Evolutionary conservation across 352 stramenopile species (phyloP).

Genomic region (Pythium scleroteichum): DNA sequence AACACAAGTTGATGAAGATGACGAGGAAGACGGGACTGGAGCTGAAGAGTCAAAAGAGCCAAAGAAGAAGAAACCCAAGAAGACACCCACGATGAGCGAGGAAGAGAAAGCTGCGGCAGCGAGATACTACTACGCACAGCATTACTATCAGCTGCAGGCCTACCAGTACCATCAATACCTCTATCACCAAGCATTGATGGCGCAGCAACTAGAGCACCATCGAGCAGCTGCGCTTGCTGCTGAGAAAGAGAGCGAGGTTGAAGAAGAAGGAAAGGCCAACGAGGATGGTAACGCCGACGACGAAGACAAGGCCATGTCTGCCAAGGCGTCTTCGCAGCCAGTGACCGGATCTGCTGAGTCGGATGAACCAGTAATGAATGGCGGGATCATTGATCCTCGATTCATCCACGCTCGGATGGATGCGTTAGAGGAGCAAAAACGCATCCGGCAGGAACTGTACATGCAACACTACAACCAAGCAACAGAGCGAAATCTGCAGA

Average conservation of each 20-base stretch:
- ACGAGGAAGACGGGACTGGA: not conserved
- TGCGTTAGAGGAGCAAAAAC: constrained; percentile 52
- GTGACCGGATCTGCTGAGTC: not conserved
- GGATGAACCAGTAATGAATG: constrained; percentile 25
- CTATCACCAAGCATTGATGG: constrained; percentile 63
- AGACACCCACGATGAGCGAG: not conserved
- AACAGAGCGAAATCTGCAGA: constrained; percentile 55
- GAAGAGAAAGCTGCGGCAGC: constrained; percentile 21
- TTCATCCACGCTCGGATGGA: constrained; percentile 61
- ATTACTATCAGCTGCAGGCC: constrained; percentile 48
- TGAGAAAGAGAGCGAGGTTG: not conserved
- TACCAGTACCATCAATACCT: constrained; percentile 64
- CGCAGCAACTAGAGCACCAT: constrained; percentile 25
- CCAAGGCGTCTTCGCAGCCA: not conserved
- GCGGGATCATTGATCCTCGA: constrained; percentile 57
- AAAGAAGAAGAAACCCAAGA: constrained; percentile 21
- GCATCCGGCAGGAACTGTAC: constrained; percentile 53
- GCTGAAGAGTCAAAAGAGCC: not conserved
- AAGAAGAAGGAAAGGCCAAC: not conserved
- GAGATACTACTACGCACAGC: constrained; percentile 26
- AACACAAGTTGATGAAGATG: not conserved
- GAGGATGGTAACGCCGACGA: constrained; percentile 5
- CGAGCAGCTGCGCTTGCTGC: not conserved
- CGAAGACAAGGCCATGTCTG: constrained; percentile 1
- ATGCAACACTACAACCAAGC: constrained; percentile 47